Base-by-base conservation (phyloP, 257 asterid species). In the Schizonepeta tenuifolia region DNA sequence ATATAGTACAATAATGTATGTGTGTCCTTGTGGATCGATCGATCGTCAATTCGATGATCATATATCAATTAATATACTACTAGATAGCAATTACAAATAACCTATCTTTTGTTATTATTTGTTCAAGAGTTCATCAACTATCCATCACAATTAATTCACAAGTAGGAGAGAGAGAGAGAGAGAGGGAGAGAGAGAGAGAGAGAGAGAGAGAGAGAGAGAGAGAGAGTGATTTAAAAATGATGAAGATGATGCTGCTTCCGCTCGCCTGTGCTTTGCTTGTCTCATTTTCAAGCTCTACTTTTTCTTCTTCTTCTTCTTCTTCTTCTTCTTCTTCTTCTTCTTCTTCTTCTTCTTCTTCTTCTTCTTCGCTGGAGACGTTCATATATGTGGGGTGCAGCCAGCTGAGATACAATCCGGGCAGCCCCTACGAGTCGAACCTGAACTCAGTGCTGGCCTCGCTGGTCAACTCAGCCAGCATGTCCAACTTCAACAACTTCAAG, bases 371-470 rank as follows among this genome's bases (percentile, higher is more conserved):
- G 0, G 77, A 82, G n/a, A 71, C 86, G 44, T 85, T 88, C 77
- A 20, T 87, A 5, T 90, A 90, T 44, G 88, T 76, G 13, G 96
- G 96, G 1, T 92, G 98, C 67, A 81, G 97, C 7, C 96, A 83
- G 84, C 73, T 66, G 7, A 84, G 73, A 40, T 92, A 69, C 83
- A 68, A 9, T 41, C 84, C 90, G 0, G 88, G 85, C 3, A 51
- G 87, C 13, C 71, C 85, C 0, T 92, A 86, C 74, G 96, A 85
- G 68, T 80, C 95, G 3, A 87, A 79, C 87, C 81, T 90, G 18
- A 78, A 90, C 90, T 88, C 98, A 1, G 60, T 83, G 1, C 91
- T 92, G 70, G 74, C 84, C 18, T 92, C 98, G 4, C 11, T 92
- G 0, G 91, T 82, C 55, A 90, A 89, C 89, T 88, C 98, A 5